Evolutionary conservation across 78 protist genomes (phyloP), one percentile per base, ranked within the genome.

Genomic region (Dictyostelium discoideum): DNA sequence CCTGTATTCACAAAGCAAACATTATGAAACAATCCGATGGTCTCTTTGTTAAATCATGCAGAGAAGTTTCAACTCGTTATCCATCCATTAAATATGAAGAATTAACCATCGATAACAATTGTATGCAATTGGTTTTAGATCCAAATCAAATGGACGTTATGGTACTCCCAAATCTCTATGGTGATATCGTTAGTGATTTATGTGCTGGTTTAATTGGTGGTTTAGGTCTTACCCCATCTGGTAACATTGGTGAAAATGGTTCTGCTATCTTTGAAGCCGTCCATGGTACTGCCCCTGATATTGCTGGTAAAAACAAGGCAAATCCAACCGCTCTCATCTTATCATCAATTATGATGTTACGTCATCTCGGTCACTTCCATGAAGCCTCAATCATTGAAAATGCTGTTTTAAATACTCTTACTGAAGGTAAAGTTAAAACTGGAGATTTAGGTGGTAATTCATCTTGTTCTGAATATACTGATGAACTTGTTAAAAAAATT

Each of bases 121-220:
- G 98, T 88, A 96, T 97, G 98, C 94, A 89, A 83, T 82, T 97
- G 84, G 95, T 95, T 24, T 24, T 82, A 39, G 78, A 96, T 32
- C 99, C 99, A 80, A n/a, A 84, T 14, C 50, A 95, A 42, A 94
- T 96, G 54, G 99, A 97, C 46, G 99, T 98, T 54, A 85, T 98
- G 92, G 98, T 97, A 37, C 77, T 93, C 20, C 97, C 98, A 77
- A 98, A 98, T 92, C 80, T 98, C 48, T 98, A 96, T 92, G 99
- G 99, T 74, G 98, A 98, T 84, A 97, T 98, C 84, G 96, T 98
- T 44, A 80, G 96, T 72, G 98, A 97, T 84, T 84, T 97, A 78
- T 84, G 95, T 11, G 99, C 98, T 42, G 98, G 98, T 74, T 74
- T 98, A 74, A 92, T 97, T 57, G 99, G 99, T 65, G 98, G 98